Base-by-base conservation (phyloP, 2,329 filamentous ascomycete species). In the Botryotinia calthae region DNA sequence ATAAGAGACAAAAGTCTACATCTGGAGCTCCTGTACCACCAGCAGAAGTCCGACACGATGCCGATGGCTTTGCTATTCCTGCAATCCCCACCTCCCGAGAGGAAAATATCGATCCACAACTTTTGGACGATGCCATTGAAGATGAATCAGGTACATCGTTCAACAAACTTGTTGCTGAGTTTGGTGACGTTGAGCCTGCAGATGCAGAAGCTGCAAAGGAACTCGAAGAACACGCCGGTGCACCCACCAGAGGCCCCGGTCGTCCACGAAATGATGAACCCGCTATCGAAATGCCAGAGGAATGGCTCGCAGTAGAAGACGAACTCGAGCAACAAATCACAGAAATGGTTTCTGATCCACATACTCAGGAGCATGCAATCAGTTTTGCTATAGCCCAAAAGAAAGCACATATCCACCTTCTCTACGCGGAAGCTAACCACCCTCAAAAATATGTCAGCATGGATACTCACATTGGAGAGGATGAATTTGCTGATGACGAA, bases 401-500 rank as follows among this genome's bases (percentile, higher is more conserved):
- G 74, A 84, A 86, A 31, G 88, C 87, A 2, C 83, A 84, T 9
- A 85, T 87, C 25, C 86, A 86, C 82, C 86, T 86, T 2, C 82
- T 86, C 67, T 85, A 85, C 81, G 86, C 85, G 42, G 83, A 87
- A 28, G 83, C 85, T 25, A 83, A 84, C 74, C 85, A 84, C 42
- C 85, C 85, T 1, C 82, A 79, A 46, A 86, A 83, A 77, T 82
- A 83, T 44, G 84, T 87, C 18, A 87, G 85, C 31, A 89, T 90
- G 84, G 85, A 87, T 40, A 86, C 87, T 10, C 89, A 92, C 70
- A 91, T 97, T 31, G 89, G 87, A 68, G 92, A 93, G 73, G 88
- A 92, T 73, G 95, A 98, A 79, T 98, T 98, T 79, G 93, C 91
- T 54, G 90, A 97, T 77, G 96, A 99, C 75, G 91, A 90, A 0